Conservation (phyloP, 495 filamentous ascomycete species). For the Penicillium pancosmium region DNA sequence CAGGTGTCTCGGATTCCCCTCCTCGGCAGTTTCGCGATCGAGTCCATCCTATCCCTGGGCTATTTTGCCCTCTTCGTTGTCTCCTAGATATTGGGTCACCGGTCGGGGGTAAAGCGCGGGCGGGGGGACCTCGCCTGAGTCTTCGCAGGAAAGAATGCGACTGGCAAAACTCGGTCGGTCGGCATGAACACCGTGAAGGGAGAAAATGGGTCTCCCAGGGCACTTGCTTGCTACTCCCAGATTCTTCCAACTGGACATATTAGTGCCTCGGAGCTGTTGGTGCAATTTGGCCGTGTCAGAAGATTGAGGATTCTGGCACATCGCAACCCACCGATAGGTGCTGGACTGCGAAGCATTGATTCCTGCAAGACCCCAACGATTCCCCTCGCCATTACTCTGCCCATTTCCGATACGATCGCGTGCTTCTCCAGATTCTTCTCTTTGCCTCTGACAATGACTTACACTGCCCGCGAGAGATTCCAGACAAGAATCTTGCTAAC, state of each 20-base stretch:
- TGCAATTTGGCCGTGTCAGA: neutral
- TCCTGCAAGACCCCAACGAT: neutral
- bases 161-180: slow-evolving; percentile 13
- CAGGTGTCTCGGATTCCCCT: slow-evolving; percentile 15
- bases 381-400: neutral
- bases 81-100: neutral
- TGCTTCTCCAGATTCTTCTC: neutral
- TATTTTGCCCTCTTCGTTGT: too few species aligned
- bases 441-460: neutral
- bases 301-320: slow-evolving; percentile 4
- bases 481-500: slow-evolving; percentile 16
- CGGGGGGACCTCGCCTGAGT: slow-evolving; percentile 14
- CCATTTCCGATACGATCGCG: neutral
- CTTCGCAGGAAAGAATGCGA: slow-evolving; percentile 23
- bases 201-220: neutral
- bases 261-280: neutral
- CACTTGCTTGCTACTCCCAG: neutral
- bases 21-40: slow-evolving; percentile 8
- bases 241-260: neutral
- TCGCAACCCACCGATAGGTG: slow-evolving; percentile 1
- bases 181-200: neutral
- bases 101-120: slow-evolving; percentile 8
- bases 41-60: neutral
- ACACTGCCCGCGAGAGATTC: neutral
- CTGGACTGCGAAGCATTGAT: neutral